phyloP scores from a whole-genome alignment of 1,284 basidiomycete genomes.

The Psilocybe mexicana region DNA sequence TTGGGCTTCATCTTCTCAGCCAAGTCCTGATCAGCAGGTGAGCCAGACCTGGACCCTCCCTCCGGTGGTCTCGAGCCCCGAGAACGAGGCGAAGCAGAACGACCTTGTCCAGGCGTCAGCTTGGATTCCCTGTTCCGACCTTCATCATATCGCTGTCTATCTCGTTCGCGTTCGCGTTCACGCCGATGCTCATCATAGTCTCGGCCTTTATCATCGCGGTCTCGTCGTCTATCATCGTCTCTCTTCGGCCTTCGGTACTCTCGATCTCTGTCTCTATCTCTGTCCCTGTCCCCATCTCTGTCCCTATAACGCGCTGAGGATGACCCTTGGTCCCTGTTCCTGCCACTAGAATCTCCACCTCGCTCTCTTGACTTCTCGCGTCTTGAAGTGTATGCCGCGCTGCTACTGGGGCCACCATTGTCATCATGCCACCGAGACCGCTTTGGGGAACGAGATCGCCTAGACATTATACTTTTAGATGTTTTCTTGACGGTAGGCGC shows the following conservation, averaged over 20 bases:
- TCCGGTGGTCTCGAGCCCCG: constrained; percentile 18
- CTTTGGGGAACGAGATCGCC: constrained; percentile 21
- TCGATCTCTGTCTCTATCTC: constrained; percentile 8
- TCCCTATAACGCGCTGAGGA: background rate
- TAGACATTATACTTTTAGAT: constrained; percentile 17
- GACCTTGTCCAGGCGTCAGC: constrained; percentile 41
- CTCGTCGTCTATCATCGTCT: constrained; percentile 7
- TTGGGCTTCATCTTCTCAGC: constrained; percentile 79
- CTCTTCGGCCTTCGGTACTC: constrained; percentile 1
- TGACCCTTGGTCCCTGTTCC: background rate
- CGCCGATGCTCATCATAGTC: constrained; percentile 39
- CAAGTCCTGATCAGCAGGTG: constrained; percentile 13
- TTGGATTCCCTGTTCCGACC: constrained; percentile 34
- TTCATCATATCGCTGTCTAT: constrained; percentile 42
- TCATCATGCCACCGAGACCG: constrained; percentile 6
- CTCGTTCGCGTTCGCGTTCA: constrained; percentile 43
- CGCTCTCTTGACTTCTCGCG: constrained; percentile 7
- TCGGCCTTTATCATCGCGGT: constrained; percentile 22
- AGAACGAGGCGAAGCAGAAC: constrained; percentile 36
- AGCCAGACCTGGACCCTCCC: constrained; percentile 34
- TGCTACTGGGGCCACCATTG: background rate
- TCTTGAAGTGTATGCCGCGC: constrained; percentile 8
- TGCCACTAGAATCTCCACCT: background rate
- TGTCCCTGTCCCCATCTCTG: constrained; percentile 1
- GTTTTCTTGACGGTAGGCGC: background rate